These are phyloP conservation scores for Cardamine occulta DNA, from an alignment of 345 rosid genomes.

Conservation along the genomic window DNA sequence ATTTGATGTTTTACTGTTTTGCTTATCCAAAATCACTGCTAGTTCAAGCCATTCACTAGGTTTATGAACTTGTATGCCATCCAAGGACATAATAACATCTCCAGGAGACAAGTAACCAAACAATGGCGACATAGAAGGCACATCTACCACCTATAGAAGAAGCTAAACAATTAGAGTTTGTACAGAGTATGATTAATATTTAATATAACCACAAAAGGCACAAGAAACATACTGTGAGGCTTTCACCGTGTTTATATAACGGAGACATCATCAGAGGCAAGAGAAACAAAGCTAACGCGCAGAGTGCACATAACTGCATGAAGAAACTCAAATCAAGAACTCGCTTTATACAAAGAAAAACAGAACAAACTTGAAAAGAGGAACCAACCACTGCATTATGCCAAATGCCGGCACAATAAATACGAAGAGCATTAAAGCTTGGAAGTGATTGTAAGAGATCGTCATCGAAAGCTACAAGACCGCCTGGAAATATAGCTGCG, in stretches of 20 bases:
- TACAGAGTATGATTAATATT: not conserved
- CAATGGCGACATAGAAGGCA: slow-evolving; percentile 68
- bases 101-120: slow-evolving; percentile 75
- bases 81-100: slow-evolving; percentile 71
- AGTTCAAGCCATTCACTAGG: slow-evolving; percentile 70
- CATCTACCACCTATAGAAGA: slow-evolving; percentile 65
- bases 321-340: slow-evolving; percentile 5
- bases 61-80: slow-evolving; percentile 60
- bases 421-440: slow-evolving; percentile 62
- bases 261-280: slow-evolving; percentile 68
- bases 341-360: not conserved
- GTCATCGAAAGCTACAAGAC: slow-evolving; percentile 77
- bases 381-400: slow-evolving; percentile 81
- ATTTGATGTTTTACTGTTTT: slow-evolving; percentile 46
- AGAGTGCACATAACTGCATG: slow-evolving; percentile 65
- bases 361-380: not conserved
- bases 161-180: not conserved
- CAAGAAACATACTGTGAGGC: slow-evolving; percentile 49
- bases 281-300: slow-evolving; percentile 58
- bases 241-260: slow-evolving; percentile 63
- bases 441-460: slow-evolving; percentile 65
- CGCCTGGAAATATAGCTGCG: slow-evolving; percentile 91
- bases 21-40: slow-evolving; percentile 50
- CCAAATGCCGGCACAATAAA: slow-evolving; percentile 94
- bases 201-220: not conserved